Conservation (phyloP, 2,329 filamentous ascomycete genomes). For the Neoscytalidium dimidiatum region DNA sequence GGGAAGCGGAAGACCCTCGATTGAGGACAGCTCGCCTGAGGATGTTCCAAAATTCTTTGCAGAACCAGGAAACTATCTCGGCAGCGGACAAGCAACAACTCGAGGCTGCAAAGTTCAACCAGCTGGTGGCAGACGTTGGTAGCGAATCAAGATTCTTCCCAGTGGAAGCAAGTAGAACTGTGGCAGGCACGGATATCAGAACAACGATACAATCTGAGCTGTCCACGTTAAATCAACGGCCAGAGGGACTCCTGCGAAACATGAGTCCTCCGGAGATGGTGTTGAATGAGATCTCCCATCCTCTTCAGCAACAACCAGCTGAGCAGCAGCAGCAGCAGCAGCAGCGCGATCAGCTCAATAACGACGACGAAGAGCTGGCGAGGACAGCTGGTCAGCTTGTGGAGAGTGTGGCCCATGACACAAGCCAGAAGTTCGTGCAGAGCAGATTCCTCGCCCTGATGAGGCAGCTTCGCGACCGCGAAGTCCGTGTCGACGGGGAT, state of each 20-base stretch:
- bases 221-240: conserved; percentile 5
- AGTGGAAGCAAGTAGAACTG: not conserved
- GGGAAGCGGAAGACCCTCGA: not conserved
- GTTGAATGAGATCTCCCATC: not conserved
- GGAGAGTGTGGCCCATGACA: conserved; percentile 67
- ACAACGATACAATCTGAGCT: not conserved
- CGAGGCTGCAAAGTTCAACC: not conserved
- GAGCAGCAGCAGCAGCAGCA: conserved; percentile 4
- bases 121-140: not conserved
- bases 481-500: conserved; percentile 73
- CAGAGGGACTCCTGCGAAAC: not conserved
- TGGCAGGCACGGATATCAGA: not conserved
- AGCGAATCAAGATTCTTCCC: conserved; percentile 1
- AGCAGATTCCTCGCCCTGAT: conserved; percentile 77
- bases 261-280: conserved; percentile 1
- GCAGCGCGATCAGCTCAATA: conserved; percentile 24
- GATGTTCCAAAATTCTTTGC: conserved; percentile 1
- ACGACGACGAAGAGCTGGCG: conserved; percentile 68
- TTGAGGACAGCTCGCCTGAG: not conserved
- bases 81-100: not conserved
- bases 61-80: not conserved
- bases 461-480: conserved; percentile 70
- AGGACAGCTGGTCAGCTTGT: conserved; percentile 71
- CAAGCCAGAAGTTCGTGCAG: conserved; percentile 73
- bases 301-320: not conserved